Base-by-base conservation (phyloP, 257 asterid genomes). In the Solanum neorickii region DNA sequence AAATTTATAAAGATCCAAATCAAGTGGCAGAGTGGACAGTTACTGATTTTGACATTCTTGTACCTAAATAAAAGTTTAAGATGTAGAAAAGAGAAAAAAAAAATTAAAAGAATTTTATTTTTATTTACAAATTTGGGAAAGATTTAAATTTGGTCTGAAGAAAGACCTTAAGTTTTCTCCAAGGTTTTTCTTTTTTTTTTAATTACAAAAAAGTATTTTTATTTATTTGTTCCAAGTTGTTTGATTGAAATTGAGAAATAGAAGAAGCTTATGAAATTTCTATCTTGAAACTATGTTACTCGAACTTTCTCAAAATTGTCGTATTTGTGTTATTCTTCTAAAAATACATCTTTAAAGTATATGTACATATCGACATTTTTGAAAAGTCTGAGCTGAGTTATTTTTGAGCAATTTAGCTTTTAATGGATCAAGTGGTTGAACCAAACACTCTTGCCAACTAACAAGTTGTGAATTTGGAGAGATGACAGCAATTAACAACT, bases 11-110 rank as follows among this genome's bases (percentile, higher is more conserved):
- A 86, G 93, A 89, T 62, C 92, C 93, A 12, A 89, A 92, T 90
- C 96, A 94, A 91, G 93, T 91, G 52, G 98, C 97, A 73, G 98
- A 96, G 86, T 95, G 99, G 98, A 96, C 96, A 20, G 99, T 96
- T 83, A 91, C 90, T 89, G 93, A 93, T 91, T 95, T 95, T 89
- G 93, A 96, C 90, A 92, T 95, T 86, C 91, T 94, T 89, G 91
- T 91, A 39, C 91, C 88, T n/a, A 73, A 82, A 84, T 66, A 89
- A 33, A 47, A 60, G 41, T 35, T 18, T 15, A 20, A 68, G 27
- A 16, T 10, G n/a, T 35, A 62, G 44, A 62, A 83, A 49, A 60
- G 27, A 47, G 20, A 42, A 46, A 8, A 27, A 35, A 76, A 46
- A 5, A 3, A 7, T 21, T 60, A 1, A 60, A 7, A 56, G 25